Base-by-base conservation (phyloP, 257 asterid species). In the Lavandula angustifolia region DNA sequence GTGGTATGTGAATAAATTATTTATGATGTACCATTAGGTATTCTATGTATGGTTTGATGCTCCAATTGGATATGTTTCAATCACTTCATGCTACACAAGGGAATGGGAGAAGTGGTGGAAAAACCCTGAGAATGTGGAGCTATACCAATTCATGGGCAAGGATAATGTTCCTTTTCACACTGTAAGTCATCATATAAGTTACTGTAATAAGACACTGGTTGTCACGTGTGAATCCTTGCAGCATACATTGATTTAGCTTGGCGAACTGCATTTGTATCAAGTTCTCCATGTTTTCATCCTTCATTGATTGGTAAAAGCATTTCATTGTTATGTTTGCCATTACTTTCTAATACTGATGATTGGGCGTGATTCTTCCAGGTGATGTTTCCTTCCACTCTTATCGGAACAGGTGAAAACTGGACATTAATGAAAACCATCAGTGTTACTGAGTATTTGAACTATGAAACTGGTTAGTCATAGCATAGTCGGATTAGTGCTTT, bases 51-150 rank as follows among this genome's bases (percentile, higher is more conserved):
- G 98, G 98, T 91, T 82, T 71, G 98, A 91, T 77, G 95, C 96
- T 40, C 96, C 96, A 33, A 88, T 91, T 64, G 98, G 98, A 49
- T 91, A 91, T 37, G 82, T 86, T 59, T 91, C 98, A 31, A 91
- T 91, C 76, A 88, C 95, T 50, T 59, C 94, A 49, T 81, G 94
- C 80, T 84, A 91, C 82, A 91, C 98, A 17, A 32, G 84, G 1
- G 96, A 88, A 66, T 91, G 98, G 98, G 98, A 88, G 72, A 84
- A 86, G 76, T 88, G 98, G 98, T 91, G 98, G 98, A 88, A 91
- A 85, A 79, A 91, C 77, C 96, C 98, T 52, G 86, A 91, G 51
- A 62, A 88, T 69, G 98, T 91, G 80, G 96, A 91, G 75, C 87
- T 91, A 46, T 91, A 78, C 78, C 98, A 91, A 67, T 91, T 91